These are phyloP conservation scores for Xylaria sp. DNA, from an alignment of 2,329 filamentous ascomycete species.

Conservation along the genomic window DNA sequence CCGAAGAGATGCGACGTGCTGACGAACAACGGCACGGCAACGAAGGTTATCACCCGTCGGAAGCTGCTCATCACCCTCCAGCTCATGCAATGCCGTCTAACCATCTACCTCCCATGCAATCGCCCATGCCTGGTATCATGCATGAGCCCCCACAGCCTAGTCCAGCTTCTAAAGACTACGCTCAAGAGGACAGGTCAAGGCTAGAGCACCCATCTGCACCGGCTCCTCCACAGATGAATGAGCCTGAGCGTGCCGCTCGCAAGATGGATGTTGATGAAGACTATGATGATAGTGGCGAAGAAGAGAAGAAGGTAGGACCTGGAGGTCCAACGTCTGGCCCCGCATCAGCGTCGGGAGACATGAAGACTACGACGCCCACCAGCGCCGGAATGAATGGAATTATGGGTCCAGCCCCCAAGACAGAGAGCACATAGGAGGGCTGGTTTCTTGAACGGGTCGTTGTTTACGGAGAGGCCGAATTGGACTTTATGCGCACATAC, in stretches of 20 bases:
- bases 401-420: slow-evolving; percentile 58
- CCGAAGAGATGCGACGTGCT: slow-evolving; percentile 59
- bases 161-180: slow-evolving; percentile 63
- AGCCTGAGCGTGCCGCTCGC: slow-evolving; percentile 83
- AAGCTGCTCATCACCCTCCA: slow-evolving; percentile 86
- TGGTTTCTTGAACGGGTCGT: background rate
- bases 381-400: slow-evolving; percentile 61
- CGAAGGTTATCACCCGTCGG: slow-evolving; percentile 89
- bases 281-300: slow-evolving; percentile 93
- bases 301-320: slow-evolving; percentile 72
- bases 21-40: slow-evolving; percentile 71
- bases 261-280: slow-evolving; percentile 99
- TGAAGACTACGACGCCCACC: slow-evolving; percentile 63
- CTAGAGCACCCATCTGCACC: slow-evolving; percentile 58
- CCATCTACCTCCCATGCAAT: slow-evolving; percentile 72
- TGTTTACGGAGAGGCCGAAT: slow-evolving; percentile 30
- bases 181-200: slow-evolving; percentile 65
- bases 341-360: slow-evolving; percentile 59
- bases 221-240: slow-evolving; percentile 65
- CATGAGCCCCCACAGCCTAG: slow-evolving; percentile 62
- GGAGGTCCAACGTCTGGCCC: slow-evolving; percentile 56
- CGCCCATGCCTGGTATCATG: slow-evolving; percentile 63
- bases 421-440: slow-evolving; percentile 52
- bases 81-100: slow-evolving; percentile 66
- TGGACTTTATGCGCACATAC: slow-evolving; percentile 41